Percentiles rank a stretch among this genome's conserved stretches.
phyloP scores from a whole-genome alignment of 1,139 yeast genomes.

The Protomyces pachydermus region DNA sequence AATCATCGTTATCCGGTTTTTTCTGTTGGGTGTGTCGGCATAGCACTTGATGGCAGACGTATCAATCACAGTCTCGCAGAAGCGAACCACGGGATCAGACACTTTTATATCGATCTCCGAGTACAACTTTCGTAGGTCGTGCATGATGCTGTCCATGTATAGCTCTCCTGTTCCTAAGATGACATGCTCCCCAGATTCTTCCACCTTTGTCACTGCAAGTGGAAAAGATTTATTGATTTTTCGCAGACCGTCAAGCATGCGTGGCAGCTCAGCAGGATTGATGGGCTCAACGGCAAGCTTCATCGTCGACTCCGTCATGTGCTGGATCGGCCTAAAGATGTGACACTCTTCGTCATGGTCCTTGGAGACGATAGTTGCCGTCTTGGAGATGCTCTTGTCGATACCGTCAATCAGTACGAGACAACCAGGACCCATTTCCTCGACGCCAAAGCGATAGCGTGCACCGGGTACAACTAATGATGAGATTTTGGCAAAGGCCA shows the following conservation, averaged over 20 bases:
- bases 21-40: conserved; percentile 53
- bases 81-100: conserved; percentile 76
- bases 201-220: conserved; percentile 63
- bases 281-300: conserved; percentile 81
- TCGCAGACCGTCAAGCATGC: conserved; percentile 62
- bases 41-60: conserved; percentile 64
- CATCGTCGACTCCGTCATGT: conserved; percentile 55
- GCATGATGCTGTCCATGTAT: conserved; percentile 75
- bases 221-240: conserved; percentile 60
- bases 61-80: conserved; percentile 70
- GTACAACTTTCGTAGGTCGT: conserved; percentile 62
- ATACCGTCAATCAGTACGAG: conserved; percentile 65
- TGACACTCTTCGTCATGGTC: conserved; percentile 37
- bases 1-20: conserved; percentile 59
- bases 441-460: conserved; percentile 58
- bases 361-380: conserved; percentile 51
- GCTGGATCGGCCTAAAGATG: conserved; percentile 46
- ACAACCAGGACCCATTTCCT: conserved; percentile 57
- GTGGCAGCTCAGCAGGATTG: conserved; percentile 72
- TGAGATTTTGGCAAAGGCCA: conserved; percentile 43
- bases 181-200: conserved; percentile 84
- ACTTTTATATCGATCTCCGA: conserved; percentile 69
- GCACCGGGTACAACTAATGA: conserved; percentile 64
- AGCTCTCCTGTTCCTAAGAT: conserved; percentile 81
- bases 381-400: conserved; percentile 51